Base-by-base conservation (phyloP, 1,284 basidiomycete species). In the Ustilago esculenta region DNA sequence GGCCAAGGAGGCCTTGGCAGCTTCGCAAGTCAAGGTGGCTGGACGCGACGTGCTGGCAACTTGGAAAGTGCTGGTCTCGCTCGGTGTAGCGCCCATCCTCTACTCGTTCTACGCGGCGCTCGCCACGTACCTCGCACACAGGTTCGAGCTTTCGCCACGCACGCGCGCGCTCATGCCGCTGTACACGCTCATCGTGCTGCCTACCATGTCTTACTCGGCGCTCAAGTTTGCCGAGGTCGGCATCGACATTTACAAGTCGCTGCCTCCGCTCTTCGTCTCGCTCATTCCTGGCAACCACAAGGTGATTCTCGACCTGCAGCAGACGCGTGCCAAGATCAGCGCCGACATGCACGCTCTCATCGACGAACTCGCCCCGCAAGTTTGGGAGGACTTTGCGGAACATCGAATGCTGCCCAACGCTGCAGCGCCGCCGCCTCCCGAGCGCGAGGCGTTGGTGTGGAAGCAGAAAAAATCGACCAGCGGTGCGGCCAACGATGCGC, bases 171-270 rank as follows among this genome's bases (percentile, higher is more conserved):
- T 87, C 83, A 91, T 92, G 8, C 95, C 96, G 0, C 85, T 95
- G 70, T 83, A 92, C 33, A 88, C 93, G 53, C 86, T 93, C 61
- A 84, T 87, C 17, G 85, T 88, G 2, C 84, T 98, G 34, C 96
- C 96, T 7, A 88, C 90, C 78, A 90, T 98, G 84, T 94, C 92
- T 46, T 94, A 92, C 81, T 93, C 93, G 8, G 92, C 95, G 10
- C 87, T 99, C 66, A 98, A 98, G 83, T 98, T 98, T 80, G 95
- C 95, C 41, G 96, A 99, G 83, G 96, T 95, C 17, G 96, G 96
- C 32, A 90, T 98, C 88, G 96, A 99, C 80, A 94, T 99, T 30
- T 87, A 96, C 70, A 99, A 98, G 92, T 96, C 94, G 23, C 85
- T 99, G 17, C 89, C 92, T 32, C 96, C 96, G 11, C 86, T 99